phyloP scores from a whole-genome alignment of 2,329 filamentous ascomycete genomes.

The Arachnopeziza araneosa region DNA sequence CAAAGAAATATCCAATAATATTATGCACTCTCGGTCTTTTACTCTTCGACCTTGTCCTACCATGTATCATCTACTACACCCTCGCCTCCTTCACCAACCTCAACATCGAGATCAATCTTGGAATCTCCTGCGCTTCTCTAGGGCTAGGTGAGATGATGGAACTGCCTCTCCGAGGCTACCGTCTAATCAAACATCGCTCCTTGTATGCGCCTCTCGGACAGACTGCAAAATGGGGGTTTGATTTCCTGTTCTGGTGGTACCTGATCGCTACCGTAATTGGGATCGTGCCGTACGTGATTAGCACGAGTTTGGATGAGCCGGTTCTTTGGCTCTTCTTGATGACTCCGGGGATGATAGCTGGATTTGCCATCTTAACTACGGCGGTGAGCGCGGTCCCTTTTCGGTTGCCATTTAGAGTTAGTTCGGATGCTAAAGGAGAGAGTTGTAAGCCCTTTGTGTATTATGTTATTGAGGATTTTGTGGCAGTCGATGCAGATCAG shows the following conservation, averaged over 20 bases:
- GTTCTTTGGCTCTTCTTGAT: conserved; percentile 9
- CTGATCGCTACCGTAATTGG: conserved; percentile 6
- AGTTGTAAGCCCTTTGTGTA: conserved; percentile 8
- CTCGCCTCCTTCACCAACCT: conserved; percentile 2
- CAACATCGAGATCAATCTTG: conserved; percentile 3
- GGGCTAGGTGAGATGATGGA: conserved; percentile 9
- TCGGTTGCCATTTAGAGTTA: conserved; percentile 3
- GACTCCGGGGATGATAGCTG: conserved; percentile 7
- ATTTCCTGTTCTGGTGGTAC: conserved; percentile 13
- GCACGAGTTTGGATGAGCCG: conserved; percentile 6
- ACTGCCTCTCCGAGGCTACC: conserved; percentile 7
- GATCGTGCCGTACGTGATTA: conserved; percentile 9
- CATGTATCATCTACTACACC: conserved; percentile 4
- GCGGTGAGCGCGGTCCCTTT: background rate
- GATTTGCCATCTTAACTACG: conserved; percentile 2
- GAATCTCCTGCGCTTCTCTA: conserved; percentile 7
- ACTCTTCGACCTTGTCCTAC: background rate
- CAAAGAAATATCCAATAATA: conserved; percentile 1
- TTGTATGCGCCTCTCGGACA: conserved; percentile 6
- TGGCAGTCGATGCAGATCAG: conserved; percentile 9
- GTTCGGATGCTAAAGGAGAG: conserved; percentile 7
- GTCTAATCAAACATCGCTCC: conserved; percentile 1
- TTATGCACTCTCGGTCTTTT: background rate
- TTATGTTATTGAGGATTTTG: conserved; percentile 12
- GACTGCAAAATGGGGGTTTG: conserved; percentile 4